A percentile compares a stretch with the other conserved stretches of the same genome.
Evolutionary conservation across 345 rosid genomes (phyloP).

Genomic region (Arabis hirsuta): DNA sequence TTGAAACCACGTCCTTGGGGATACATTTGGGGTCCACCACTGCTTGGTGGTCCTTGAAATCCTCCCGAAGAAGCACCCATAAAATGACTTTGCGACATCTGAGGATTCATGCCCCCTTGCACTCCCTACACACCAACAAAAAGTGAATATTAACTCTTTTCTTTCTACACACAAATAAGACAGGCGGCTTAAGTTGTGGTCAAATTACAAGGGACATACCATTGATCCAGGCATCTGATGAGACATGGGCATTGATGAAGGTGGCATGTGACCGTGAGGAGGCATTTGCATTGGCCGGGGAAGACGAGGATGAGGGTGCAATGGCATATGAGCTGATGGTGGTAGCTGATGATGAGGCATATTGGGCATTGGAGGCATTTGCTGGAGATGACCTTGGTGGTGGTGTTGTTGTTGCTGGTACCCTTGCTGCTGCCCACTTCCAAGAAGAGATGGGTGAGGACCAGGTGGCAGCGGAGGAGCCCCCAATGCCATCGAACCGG

Average conservation of each 20-base stretch:
- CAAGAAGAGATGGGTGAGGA: conserved; percentile 93
- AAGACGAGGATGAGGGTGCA: conserved; percentile 82
- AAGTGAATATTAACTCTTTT: neutral
- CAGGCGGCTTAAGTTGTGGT: conserved; percentile 15
- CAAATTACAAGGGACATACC: conserved; percentile 56
- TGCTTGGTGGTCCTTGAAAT: conserved; percentile 69
- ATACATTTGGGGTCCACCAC: conserved; percentile 91
- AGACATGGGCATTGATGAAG: conserved; percentile 62
- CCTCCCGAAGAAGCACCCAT: conserved; percentile 75
- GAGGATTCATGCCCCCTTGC: conserved; percentile 83
- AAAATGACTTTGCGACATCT: conserved; percentile 78
- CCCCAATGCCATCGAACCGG: conserved; percentile 70
- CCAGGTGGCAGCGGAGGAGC: conserved; percentile 98
- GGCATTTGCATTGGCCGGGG: conserved; percentile 86
- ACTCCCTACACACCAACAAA: conserved; percentile 56
- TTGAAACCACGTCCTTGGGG: conserved; percentile 74
- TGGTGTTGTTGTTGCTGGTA: conserved; percentile 76
- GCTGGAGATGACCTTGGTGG: conserved; percentile 66
- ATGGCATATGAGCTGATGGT: conserved; percentile 65
- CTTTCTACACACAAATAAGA: no score
- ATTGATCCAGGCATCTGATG: conserved; percentile 73
- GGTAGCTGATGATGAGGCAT: conserved; percentile 87
- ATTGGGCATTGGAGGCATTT: conserved; percentile 76
- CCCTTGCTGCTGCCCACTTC: conserved; percentile 76
- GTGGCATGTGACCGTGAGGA: conserved; percentile 62